Evolutionary conservation across 345 rosid genomes (phyloP), one percentile per base, ranked within the genome.

Genomic region (Eutrema yunnanense): DNA sequence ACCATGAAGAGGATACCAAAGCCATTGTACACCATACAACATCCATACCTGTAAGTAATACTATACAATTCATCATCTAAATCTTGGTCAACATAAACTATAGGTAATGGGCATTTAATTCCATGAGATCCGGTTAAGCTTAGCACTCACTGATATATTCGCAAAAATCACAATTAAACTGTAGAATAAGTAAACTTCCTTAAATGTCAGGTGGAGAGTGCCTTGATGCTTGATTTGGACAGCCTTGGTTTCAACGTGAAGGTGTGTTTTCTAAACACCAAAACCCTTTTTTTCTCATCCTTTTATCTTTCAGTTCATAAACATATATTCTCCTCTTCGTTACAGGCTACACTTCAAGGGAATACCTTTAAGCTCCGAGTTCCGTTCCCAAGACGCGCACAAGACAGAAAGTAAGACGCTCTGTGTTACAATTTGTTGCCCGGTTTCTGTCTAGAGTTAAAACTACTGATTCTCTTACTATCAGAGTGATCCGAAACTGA

Each of bases 161-260:
- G 26, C 26, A 22, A 22, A 22, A 22, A 22, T 22, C 26, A 22
- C 26, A 22, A 22, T 22, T 22, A 22, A 22, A 22, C 26, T 22
- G 26, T 22, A 22, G 26, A 22, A 22, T 9, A 52, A 53, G 62
- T 36, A 55, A 38, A 46, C n/a, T 2, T 64, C 42, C 57, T 48
- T 22, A 44, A 26, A 64, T 79, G 59, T 63, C 84, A 95, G 96
- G 99, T 95, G 67, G 96, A 87, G 48, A 85, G 86, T 26, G 97
- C 97, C 78, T 72, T 75, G 82, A 95, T 95, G 84, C 83, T 92
- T 61, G 96, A 92, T 76, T 73, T 95, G 81, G 96, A 95, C 79
- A 88, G 96, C 74, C 86, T 95, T 71, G 99, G 97, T 73, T 95
- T 92, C 87, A 80, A 82, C 63, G 97, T 91, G 56, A 91, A 91